Percentiles rank a stretch among this genome's conserved stretches.
Conservation (phyloP, 495 filamentous ascomycete genomes). For the Daldinia bambusicola region DNA sequence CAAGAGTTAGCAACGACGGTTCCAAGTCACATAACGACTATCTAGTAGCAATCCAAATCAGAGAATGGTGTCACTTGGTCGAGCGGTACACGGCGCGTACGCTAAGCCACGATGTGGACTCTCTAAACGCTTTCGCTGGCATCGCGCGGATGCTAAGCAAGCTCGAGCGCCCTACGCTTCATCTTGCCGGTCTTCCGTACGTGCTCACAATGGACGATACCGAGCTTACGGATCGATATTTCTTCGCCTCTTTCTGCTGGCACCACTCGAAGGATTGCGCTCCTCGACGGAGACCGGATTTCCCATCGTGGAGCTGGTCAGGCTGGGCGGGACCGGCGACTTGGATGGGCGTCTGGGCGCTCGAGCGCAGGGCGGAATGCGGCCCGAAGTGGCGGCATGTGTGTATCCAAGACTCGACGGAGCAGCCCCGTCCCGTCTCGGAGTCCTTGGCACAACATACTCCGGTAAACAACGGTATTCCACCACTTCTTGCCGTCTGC, state of each 20-base stretch:
- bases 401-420: not conserved
- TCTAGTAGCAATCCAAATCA: not conserved
- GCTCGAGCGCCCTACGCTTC: not conserved
- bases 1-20: not conserved
- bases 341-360: not conserved
- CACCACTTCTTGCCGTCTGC: not conserved
- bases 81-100: not conserved
- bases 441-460: not conserved
- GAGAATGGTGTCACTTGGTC: not conserved
- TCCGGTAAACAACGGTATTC: not conserved
- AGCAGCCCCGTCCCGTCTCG: not conserved
- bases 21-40: not conserved
- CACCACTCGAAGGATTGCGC: not conserved
- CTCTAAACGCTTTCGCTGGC: not conserved
- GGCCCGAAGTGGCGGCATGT: not conserved
- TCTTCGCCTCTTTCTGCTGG: not conserved
- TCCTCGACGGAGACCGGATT: not conserved
- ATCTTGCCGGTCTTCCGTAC: not conserved
- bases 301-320: not conserved
- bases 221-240: not conserved
- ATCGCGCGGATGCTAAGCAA: not conserved
- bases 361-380: not conserved
- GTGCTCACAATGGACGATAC: not conserved
- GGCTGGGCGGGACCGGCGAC: not conserved
- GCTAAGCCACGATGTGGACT: not conserved